Percentiles rank a stretch among this genome's conserved stretches.
Conservation (phyloP, 2,329 filamentous ascomycete species). For the Ceratocystis ficicola region DNA sequence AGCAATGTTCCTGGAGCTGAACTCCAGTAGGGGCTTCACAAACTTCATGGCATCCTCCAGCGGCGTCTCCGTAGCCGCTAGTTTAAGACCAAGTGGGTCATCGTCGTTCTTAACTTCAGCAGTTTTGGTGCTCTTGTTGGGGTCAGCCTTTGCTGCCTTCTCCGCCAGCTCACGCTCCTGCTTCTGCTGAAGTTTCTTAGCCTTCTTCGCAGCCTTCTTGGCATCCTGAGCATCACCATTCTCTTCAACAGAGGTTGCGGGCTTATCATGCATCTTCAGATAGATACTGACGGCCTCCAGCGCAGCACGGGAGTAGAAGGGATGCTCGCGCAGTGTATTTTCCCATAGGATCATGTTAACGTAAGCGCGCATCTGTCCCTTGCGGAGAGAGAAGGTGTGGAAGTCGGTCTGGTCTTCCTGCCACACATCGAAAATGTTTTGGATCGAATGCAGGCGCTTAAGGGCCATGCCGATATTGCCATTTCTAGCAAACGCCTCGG, state of each 20-base stretch:
- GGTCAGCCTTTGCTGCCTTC: constrained; percentile 66
- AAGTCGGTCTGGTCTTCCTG: constrained; percentile 98
- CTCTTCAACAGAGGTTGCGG: constrained; percentile 42
- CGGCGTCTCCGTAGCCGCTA: constrained; percentile 70
- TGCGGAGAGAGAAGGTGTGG: constrained; percentile 92
- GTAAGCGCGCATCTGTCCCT: constrained; percentile 90
- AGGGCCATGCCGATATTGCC: constrained; percentile 73
- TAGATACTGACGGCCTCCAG: constrained; percentile 73
- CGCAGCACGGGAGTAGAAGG: constrained; percentile 79
- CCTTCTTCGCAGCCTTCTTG: constrained; percentile 85
- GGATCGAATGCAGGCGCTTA: constrained; percentile 80
- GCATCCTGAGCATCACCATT: constrained; percentile 51
- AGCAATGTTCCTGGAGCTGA: constrained; percentile 66
- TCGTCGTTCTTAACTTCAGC: constrained; percentile 78
- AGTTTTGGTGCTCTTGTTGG: constrained; percentile 59
- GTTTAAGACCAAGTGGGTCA: constrained; percentile 70
- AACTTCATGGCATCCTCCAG: constrained; percentile 82
- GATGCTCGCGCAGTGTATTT: constrained; percentile 78
- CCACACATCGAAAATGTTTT: constrained; percentile 93
- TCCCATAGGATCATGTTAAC: constrained; percentile 96
- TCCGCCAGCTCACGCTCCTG: constrained; percentile 68
- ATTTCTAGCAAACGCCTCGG: constrained; percentile 73
- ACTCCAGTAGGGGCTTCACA: constrained; percentile 66
- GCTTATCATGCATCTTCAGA: constrained; percentile 63
- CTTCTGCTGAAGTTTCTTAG: constrained; percentile 57